A percentile compares a stretch with the other conserved stretches of the same genome.
These are phyloP conservation scores for Margaritispora aquatica DNA, from an alignment of 495 filamentous ascomycete species.

Conservation along the genomic window DNA sequence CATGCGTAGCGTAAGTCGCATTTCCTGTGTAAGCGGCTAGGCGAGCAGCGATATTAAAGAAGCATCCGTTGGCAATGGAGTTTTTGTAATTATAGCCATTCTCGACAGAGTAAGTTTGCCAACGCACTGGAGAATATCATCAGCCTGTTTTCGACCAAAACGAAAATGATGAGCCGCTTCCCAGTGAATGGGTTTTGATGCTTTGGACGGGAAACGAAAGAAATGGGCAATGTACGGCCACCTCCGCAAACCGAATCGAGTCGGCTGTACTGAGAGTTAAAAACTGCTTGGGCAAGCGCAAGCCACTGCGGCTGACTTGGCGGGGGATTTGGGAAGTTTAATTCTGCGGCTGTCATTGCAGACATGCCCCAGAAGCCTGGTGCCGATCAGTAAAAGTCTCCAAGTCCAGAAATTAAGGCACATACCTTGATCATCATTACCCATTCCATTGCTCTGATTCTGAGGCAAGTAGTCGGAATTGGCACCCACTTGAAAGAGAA, in stretches of 20 bases:
- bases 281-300: conserved; percentile 73
- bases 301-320: conserved; percentile 63
- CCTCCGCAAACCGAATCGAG: conserved; percentile 65
- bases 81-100: conserved; percentile 85
- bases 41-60: conserved; percentile 78
- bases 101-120: conserved; percentile 73
- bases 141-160: no score
- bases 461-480: conserved; percentile 55
- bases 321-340: conserved; percentile 58
- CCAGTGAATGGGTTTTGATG: no score
- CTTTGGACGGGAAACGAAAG: no score
- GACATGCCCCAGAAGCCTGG: conserved; percentile 72
- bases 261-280: conserved; percentile 59
- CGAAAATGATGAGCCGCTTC: no score
- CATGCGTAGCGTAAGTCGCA: conserved; percentile 68
- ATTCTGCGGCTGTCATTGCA: conserved; percentile 67
- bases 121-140: no score
- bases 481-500: conserved; percentile 62
- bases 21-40: conserved; percentile 72
- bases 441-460: conserved; percentile 69
- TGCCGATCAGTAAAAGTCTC: conserved; percentile 48
- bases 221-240: no score
- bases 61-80: conserved; percentile 76
- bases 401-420: neutral
- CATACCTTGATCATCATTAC: conserved; percentile 78